phyloP scores from a whole-genome alignment of 495 filamentous ascomycete genomes.

The Aspergillus taichungensis region DNA sequence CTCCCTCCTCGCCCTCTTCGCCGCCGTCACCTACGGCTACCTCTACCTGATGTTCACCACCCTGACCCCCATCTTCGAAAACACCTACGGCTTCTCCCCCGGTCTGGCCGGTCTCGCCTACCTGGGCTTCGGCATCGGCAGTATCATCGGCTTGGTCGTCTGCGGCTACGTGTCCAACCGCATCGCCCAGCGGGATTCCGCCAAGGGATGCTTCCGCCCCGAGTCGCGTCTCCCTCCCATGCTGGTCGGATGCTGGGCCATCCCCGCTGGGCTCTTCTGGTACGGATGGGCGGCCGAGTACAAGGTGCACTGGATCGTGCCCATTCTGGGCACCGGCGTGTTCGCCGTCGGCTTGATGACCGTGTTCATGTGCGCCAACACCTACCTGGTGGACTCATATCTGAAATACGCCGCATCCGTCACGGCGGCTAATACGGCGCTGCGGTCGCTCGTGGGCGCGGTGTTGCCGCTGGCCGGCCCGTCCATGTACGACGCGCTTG shows the following conservation, averaged over 20 bases:
- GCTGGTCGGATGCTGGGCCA: conserved; percentile 43
- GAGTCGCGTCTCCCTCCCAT: conserved; percentile 42
- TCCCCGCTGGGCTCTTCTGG: conserved; percentile 62
- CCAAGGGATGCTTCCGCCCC: conserved; percentile 14
- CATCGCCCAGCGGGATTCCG: conserved; percentile 11
- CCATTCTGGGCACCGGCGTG: conserved; percentile 53
- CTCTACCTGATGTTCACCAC: conserved; percentile 58
- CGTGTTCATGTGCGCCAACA: conserved; percentile 44
- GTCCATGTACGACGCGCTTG: conserved; percentile 33
- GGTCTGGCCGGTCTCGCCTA: conserved; percentile 49
- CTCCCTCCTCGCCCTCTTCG: conserved; percentile 42
- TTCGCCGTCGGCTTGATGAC: conserved; percentile 57
- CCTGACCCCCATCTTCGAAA: conserved; percentile 46
- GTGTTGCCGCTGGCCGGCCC: conserved; percentile 36
- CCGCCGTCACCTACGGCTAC: conserved; percentile 50
- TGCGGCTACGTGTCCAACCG: conserved; percentile 25
- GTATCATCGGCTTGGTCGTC: conserved; percentile 34
- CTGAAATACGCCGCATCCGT: conserved; percentile 62
- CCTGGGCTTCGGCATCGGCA: conserved; percentile 44
- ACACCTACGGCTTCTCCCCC: conserved; percentile 45
- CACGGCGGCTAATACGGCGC: conserved; percentile 49
- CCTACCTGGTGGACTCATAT: conserved; percentile 60
- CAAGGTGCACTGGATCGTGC: conserved; percentile 54
- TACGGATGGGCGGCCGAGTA: conserved; percentile 54
- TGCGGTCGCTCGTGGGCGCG: conserved; percentile 54